Conservation (phyloP, 768 basidiomycete species). For the Boletus fagicola region DNA sequence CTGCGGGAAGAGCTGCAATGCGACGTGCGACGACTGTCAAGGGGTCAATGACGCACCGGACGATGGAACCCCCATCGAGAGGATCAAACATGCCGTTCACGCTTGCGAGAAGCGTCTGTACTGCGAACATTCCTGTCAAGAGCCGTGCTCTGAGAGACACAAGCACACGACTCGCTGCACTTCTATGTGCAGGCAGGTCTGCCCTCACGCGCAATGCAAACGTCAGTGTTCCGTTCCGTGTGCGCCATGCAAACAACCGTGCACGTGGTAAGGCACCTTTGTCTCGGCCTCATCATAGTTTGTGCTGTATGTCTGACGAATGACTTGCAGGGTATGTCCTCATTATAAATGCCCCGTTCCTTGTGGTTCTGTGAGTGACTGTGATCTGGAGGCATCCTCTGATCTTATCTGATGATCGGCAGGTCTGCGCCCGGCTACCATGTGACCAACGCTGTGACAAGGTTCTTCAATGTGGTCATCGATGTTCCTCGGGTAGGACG, state of each 20-base stretch:
- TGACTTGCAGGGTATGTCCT: slow-evolving; percentile 44
- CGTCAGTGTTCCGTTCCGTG: slow-evolving; percentile 52
- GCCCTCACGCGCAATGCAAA: slow-evolving; percentile 51
- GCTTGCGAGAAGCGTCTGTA: slow-evolving; percentile 50
- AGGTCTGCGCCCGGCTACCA: slow-evolving; percentile 66
- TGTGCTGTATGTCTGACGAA: slow-evolving; percentile 3
- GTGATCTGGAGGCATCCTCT: not conserved
- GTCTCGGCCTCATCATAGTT: not conserved
- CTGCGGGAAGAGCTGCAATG: slow-evolving; percentile 50
- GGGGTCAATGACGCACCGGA: slow-evolving; percentile 1
- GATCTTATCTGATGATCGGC: not conserved
- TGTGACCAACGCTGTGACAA: slow-evolving; percentile 55
- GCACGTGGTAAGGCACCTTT: slow-evolving; percentile 45
- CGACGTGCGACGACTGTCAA: slow-evolving; percentile 52
- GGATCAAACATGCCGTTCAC: slow-evolving; percentile 43
- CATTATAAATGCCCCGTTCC: slow-evolving; percentile 59
- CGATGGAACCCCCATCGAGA: slow-evolving; percentile 10
- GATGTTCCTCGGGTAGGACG: slow-evolving; percentile 60
- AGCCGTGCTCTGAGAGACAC: slow-evolving; percentile 49
- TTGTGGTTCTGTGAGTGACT: slow-evolving; percentile 60
- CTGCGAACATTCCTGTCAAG: slow-evolving; percentile 55
- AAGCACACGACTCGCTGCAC: slow-evolving; percentile 47
- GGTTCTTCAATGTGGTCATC: slow-evolving; percentile 56
- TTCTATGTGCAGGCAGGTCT: slow-evolving; percentile 50
- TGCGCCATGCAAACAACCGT: slow-evolving; percentile 60